These are phyloP conservation scores for Berkeleyomyces basicola DNA, from an alignment of 2,329 filamentous ascomycete species.

Conservation along the genomic window DNA sequence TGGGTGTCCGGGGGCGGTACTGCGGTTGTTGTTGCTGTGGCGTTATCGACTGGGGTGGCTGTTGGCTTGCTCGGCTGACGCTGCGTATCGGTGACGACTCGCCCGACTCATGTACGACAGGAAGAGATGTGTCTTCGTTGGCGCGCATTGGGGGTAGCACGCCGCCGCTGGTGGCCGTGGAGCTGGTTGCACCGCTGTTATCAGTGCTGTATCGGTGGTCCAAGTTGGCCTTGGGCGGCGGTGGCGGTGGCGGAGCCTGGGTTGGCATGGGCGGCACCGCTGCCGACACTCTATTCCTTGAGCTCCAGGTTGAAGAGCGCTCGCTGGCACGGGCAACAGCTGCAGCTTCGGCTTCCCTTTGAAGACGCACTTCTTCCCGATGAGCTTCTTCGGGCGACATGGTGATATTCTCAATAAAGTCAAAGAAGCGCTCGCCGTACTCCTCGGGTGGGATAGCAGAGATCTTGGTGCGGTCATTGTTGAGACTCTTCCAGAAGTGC, in stretches of 20 bases:
- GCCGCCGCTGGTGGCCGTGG: background rate
- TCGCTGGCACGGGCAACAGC: conserved; percentile 19
- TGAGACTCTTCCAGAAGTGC: conserved; percentile 91
- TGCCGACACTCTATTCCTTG: conserved; percentile 18
- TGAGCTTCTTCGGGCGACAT: conserved; percentile 65
- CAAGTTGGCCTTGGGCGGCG: conserved; percentile 20
- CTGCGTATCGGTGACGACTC: conserved; percentile 53
- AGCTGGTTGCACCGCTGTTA: conserved; percentile 12
- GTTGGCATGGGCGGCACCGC: conserved; percentile 29
- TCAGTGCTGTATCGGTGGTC: conserved; percentile 27
- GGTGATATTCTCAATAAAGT: conserved; percentile 80
- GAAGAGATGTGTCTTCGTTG: conserved; percentile 37
- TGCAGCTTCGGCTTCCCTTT: conserved; percentile 35
- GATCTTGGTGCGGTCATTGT: conserved; percentile 68
- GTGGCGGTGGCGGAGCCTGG: conserved; percentile 29
- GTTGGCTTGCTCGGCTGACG: conserved; percentile 34
- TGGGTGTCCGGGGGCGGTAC: conserved; percentile 26
- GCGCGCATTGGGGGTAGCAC: background rate
- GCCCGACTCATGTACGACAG: conserved; percentile 79
- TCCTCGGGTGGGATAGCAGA: conserved; percentile 79
- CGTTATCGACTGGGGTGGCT: background rate
- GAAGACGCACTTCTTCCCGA: conserved; percentile 27
- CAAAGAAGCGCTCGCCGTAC: conserved; percentile 86
- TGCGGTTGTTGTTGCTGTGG: background rate
- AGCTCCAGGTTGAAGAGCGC: conserved; percentile 24